phyloP scores from a whole-genome alignment of 495 filamentous ascomycete species.

The Aspergillus cristatus region DNA sequence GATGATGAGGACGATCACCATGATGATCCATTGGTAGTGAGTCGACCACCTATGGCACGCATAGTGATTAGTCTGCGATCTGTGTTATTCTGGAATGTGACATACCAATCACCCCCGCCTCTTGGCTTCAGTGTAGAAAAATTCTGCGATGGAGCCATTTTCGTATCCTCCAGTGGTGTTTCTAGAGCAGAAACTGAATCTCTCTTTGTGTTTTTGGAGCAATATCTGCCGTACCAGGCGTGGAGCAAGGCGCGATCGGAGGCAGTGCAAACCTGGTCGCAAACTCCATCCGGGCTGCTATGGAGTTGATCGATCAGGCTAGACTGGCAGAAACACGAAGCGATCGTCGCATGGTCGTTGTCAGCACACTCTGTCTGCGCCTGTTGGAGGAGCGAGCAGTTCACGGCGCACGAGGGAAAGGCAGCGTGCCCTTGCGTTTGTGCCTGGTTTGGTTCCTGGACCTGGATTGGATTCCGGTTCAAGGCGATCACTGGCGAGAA shows the following conservation, averaged over 20 bases:
- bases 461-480: too few relatives aligned
- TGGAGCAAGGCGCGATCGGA: slow-evolving; percentile 31
- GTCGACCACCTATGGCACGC: slow-evolving; percentile 41
- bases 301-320: slow-evolving; percentile 31
- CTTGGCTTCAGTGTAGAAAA: too few relatives aligned
- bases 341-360: slow-evolving; percentile 27
- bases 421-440: too few relatives aligned
- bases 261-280: slow-evolving; percentile 27
- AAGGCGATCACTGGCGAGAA: too few relatives aligned
- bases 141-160: slow-evolving; percentile 1
- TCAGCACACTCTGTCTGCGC: slow-evolving; percentile 37
- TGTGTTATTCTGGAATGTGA: too few relatives aligned
- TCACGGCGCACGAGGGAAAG: slow-evolving; percentile 43
- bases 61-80: too few relatives aligned
- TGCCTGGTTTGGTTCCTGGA: too few relatives aligned
- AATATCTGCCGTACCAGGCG: slow-evolving; percentile 42
- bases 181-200: too few relatives aligned
- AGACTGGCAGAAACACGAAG: slow-evolving; percentile 49
- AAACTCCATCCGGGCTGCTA: slow-evolving; percentile 20
- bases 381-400: slow-evolving; percentile 33
- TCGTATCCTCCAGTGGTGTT: too few relatives aligned
- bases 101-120: too few relatives aligned
- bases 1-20: slow-evolving; percentile 43
- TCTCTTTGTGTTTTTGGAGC: too few relatives aligned
- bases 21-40: slow-evolving; percentile 45